Conservation (phyloP, 1,139 yeast species). For the Suhomyces kunorum region DNA sequence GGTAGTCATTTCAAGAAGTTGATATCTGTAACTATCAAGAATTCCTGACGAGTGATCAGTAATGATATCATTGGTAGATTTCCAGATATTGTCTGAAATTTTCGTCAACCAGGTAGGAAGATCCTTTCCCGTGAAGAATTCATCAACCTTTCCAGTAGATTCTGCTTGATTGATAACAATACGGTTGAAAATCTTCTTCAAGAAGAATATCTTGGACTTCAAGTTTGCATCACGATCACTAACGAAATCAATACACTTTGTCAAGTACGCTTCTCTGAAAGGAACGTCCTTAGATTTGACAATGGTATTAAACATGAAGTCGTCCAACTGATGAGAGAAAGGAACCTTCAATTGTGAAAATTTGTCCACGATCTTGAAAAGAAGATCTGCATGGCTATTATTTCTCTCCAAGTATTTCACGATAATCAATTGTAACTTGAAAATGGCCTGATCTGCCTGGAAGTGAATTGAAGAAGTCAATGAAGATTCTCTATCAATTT, state of each 20-base stretch:
- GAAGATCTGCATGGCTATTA: conserved; percentile 31
- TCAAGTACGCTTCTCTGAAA: conserved; percentile 53
- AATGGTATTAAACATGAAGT: conserved; percentile 57
- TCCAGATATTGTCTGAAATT: conserved; percentile 73
- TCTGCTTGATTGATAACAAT: conserved; percentile 65
- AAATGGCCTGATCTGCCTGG: conserved; percentile 73
- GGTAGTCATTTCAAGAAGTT: conserved; percentile 79
- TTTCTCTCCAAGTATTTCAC: conserved; percentile 48
- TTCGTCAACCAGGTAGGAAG: conserved; percentile 61
- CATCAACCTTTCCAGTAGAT: conserved; percentile 49
- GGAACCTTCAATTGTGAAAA: conserved; percentile 48
- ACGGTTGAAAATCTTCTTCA: conserved; percentile 67
- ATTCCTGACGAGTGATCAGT: conserved; percentile 66
- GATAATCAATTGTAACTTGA: conserved; percentile 58
- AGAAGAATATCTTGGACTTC: conserved; percentile 61
- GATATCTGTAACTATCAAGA: conserved; percentile 74
- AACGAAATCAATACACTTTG: conserved; percentile 51
- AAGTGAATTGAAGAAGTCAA: conserved; percentile 64
- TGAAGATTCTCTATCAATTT: conserved; percentile 42
- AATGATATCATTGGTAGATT: conserved; percentile 54
- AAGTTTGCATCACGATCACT: conserved; percentile 42
- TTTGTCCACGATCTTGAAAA: conserved; percentile 53
- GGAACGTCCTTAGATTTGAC: conserved; percentile 53
- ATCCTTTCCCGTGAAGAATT: conserved; percentile 39
- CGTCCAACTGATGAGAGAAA: conserved; percentile 52